Base-by-base conservation (phyloP, 768 basidiomycete genomes). In the Termitomyces sp. region DNA sequence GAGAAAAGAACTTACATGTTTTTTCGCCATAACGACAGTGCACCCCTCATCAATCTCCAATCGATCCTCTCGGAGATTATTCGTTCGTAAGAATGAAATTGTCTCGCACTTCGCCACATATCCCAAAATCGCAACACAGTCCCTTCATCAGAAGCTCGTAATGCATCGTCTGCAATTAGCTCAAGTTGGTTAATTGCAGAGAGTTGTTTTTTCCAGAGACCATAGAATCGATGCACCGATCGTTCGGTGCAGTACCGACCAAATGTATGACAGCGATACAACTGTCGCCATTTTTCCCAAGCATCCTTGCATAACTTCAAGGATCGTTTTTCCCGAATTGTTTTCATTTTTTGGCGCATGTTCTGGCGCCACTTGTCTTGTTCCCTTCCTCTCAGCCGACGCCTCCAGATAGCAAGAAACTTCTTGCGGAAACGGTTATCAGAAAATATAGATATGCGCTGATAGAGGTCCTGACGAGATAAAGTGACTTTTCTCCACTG, bases 291-390 rank as follows among this genome's bases (percentile, higher is more conserved):
- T 65, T 80, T 80, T 44, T 69, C 75, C 85, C 87, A 89, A 8
- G 80, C 80, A 62, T 85, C 81, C 63, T 75, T 81, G 64, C 77
- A 69, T 47, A 89, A 66, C 64, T 80, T 78, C 6, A 65, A 58
- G 31, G 89, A 86, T 58, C 78, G 78, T 59, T 74, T 83, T 59
- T 82, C 81, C 62, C 81, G 82, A 36, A 88, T 73, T 12, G 70
- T 68, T 65, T 81, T 84, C 84, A 91, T 90, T 67, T 82, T 87
- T 61, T 73, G 64, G 31, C 88, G 86, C 88, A 91, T 91, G 53
- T 81, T 86, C 50, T 81, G 73, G 33, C 85, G 80, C 87, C 87
- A 89, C 57, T 77, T 75, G 24, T 74, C 67, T 65, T 86, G 84
- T 65, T 79, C 76, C 64, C 77, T 84, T 65, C 83, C 78, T 61